Evolutionary conservation across 2,329 filamentous ascomycete genomes (phyloP), one percentile per base, ranked within the genome.

Genomic region (Xylariaceae sp.): DNA sequence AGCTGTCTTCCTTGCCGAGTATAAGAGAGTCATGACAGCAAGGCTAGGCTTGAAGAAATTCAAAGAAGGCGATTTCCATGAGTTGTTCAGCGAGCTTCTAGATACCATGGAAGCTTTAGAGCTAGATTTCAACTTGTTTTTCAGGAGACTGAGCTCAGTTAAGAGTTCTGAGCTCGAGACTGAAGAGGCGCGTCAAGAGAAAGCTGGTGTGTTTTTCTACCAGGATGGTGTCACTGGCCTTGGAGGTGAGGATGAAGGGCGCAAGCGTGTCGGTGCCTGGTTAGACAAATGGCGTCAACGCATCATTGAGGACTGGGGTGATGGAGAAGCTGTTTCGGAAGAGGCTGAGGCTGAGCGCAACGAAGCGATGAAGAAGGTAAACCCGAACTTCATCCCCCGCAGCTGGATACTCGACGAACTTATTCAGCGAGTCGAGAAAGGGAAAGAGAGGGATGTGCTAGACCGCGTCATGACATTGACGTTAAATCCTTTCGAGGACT

Each of bases 351-450:
- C 72, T 3, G 81, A 87, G 62, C 79, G 93, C 55, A 81, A 84
- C 53, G 70, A 66, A 31, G 82, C 81, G 12, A 97, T 97, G 94
- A 90, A 88, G 73, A 77, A 74, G 22, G 88, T 92, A 18, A 99
- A 99, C 66, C 94, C 94, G 2, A 96, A 89, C 73, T 99, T 99
- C 64, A 77, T 97, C 0, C 90, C 94, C 0, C 82, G 91, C 43
- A 86, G 88, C 16, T 99, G 93, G 92, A 83, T 99, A 47, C 77
- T 99, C 17, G 93, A 97, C 67, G 94, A 99, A 70, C 70, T 99
- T 13, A 97, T 99, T 60, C 83, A 88, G 42, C 82, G 90, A 10
- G 92, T 97, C 0, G 90, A 97, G 70, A 89, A 89, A 67, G 84
- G 86, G 47, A 83, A 85, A 2, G 92, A 99, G 64, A 79, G 89